A percentile compares a stretch with the other conserved stretches of the same genome.
Evolutionary conservation across 768 basidiomycete genomes (phyloP).

Genomic region (Mycena latifolia): DNA sequence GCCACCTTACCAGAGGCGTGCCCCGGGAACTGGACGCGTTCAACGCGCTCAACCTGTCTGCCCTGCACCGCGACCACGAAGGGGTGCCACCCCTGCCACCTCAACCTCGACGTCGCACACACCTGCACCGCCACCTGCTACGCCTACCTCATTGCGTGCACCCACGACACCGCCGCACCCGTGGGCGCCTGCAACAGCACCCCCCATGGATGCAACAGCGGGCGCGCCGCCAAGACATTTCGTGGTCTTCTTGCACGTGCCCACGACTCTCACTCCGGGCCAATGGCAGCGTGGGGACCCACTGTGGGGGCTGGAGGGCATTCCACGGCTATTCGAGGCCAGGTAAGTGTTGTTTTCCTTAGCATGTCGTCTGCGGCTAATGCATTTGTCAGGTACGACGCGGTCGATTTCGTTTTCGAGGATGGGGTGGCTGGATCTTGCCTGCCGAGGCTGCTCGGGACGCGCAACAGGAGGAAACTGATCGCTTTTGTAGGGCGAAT

Average conservation of each 20-base stretch:
- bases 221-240: too few species aligned
- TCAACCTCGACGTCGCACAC: too few species aligned
- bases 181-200: too few species aligned
- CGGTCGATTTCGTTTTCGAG: neutral
- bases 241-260: too few species aligned
- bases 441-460: neutral
- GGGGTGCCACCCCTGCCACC: too few species aligned
- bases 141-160: too few species aligned
- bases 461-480: neutral
- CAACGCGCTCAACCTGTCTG: too few species aligned
- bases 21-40: neutral
- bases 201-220: too few species aligned
- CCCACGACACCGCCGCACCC: too few species aligned
- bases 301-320: conserved; percentile 5
- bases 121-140: too few species aligned
- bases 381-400: conserved; percentile 3
- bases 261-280: neutral
- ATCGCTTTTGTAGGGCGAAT: neutral
- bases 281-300: neutral
- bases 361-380: too few species aligned
- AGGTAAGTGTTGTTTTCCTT: neutral
- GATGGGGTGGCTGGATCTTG: neutral
- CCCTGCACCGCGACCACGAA: too few species aligned
- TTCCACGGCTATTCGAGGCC: neutral
- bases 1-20: neutral